Base-by-base conservation (phyloP, 257 asterid species). In the Fraxinus americana region DNA sequence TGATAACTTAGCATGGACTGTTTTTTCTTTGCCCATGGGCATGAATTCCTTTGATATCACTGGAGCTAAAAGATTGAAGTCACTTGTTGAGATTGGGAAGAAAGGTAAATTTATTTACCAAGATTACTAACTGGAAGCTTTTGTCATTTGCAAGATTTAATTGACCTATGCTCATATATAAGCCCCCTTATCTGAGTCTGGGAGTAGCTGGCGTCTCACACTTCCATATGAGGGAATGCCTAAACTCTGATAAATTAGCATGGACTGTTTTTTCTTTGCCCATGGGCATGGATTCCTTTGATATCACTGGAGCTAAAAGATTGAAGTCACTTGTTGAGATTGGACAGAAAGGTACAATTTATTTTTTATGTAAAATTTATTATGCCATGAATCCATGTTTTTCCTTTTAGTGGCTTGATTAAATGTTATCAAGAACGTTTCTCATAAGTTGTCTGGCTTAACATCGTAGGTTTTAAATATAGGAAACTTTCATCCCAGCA, bases 81-180 rank as follows among this genome's bases (percentile, higher is more conserved):
- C 84, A 52, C 84, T 14, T 71, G 75, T 48, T 23, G 80, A 74
- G 54, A 69, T 75, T 65, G 74, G 79, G 78, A 74, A 83, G 19
- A 83, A 83, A 80, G 89, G 91, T 85, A 70, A 57, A 12, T 17
- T 72, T 32, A 67, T 17, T 54, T 16, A 54, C 27, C 27, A 61
- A 61, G 4, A 74, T 19, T 66, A 19, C 70, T 79, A 75, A 79
- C 34, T 79, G 50, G 70, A 73, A 65, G 81, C 76, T 79, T 74
- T 74, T 78, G 27, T 78, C 74, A 30, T 74, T 48, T 72, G 67
- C 83, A 82, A 85, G 76, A 59, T 71, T 77, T 74, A 82, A 70
- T 67, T 77, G 75, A 81, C 78, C 87, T 80, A 90, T 92, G 97
- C 89, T 88, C 82, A 76, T 78, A 68, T 54, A 75, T 41, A 82